Evolutionary conservation across 1,284 basidiomycete species (phyloP), one percentile per base, ranked within the genome.

Genomic region (Heliocybe sulcata): DNA sequence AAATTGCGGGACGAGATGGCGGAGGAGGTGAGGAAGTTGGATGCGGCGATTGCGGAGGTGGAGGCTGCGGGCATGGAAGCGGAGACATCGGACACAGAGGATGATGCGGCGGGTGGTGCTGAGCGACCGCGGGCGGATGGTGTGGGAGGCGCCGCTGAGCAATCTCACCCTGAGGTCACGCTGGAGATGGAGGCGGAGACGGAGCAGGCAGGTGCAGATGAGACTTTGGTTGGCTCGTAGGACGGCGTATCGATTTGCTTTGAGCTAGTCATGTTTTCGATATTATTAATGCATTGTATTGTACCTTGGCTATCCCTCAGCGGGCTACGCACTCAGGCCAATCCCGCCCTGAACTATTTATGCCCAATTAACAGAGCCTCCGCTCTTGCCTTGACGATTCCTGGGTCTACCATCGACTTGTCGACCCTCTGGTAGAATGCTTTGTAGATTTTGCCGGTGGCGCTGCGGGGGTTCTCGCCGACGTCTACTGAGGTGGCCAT

Each of bases 371-470:
- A 20, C 38, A 42, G 38, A 42, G 38, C 38, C 38, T 42, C 70
- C 11, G 76, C 72, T 59, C 79, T 75, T 52, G 70, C 65, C 59
- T 79, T 84, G 14, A 89, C 82, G 45, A 82, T 63, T 48, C 76
- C 71, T 1, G 78, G 61, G 61, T 85, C 79, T 1, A 88, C 84
- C 19, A 64, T 66, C 4, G 77, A 75, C 61, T 77, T 81, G 64
- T 88, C 83, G 2, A 87, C 74, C 56, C 72, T 70, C 14, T 72
- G 64, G 65, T 85, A 88, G 64, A 89, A 87, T 14, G 70, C 67
- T 64, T 83, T 86, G 68, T 84, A 77, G 56, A 87, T 67, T 42
- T 68, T 62, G 48, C 83, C 83, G 16, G 72, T 58, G 57, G 65
- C 61, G 65, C 73, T 70, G 62, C 76, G 67, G 58, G 70, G 57